phyloP scores from a whole-genome alignment of 805 yeast species.

The Wickerhamiella nectarea region DNA sequence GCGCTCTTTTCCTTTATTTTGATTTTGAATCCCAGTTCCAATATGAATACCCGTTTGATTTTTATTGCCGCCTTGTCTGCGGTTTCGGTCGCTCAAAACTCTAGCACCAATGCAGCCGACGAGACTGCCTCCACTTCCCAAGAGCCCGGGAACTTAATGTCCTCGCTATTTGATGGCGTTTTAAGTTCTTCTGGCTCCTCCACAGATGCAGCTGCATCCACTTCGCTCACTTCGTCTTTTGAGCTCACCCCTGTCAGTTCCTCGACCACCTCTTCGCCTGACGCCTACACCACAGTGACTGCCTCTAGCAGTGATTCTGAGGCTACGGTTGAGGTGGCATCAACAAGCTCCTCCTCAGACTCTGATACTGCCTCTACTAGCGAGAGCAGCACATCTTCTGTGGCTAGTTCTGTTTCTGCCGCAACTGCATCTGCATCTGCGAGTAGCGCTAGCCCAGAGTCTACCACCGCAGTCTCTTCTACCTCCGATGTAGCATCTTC shows the following conservation, averaged over 20 bases:
- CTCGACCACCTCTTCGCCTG: neutral
- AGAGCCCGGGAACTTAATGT: neutral
- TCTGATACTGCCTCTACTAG: neutral
- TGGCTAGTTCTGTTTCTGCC: no score
- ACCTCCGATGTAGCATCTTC: no score
- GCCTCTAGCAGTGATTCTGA: neutral
- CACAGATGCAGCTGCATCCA: neutral
- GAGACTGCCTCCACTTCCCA: neutral
- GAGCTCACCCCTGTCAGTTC: conserved; percentile 1
- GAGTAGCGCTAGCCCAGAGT: neutral
- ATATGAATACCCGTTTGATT: conserved; percentile 1
- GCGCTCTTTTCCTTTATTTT: conserved; percentile 5
- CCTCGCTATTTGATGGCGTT: neutral
- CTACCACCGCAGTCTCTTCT: neutral
- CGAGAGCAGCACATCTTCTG: no score
- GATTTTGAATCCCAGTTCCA: neutral
- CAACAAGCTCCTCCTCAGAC: neutral
- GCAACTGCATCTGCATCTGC: no score
- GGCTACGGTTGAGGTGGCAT: neutral
- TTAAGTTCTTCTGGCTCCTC: neutral
- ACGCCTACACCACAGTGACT: neutral
- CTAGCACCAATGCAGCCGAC: neutral
- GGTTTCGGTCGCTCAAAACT: conserved; percentile 5
- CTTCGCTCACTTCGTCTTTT: conserved; percentile 1
- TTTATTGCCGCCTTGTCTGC: conserved; percentile 1